Base-by-base conservation (phyloP, 768 basidiomycete genomes). In the Pleurotus tuber-regium region DNA sequence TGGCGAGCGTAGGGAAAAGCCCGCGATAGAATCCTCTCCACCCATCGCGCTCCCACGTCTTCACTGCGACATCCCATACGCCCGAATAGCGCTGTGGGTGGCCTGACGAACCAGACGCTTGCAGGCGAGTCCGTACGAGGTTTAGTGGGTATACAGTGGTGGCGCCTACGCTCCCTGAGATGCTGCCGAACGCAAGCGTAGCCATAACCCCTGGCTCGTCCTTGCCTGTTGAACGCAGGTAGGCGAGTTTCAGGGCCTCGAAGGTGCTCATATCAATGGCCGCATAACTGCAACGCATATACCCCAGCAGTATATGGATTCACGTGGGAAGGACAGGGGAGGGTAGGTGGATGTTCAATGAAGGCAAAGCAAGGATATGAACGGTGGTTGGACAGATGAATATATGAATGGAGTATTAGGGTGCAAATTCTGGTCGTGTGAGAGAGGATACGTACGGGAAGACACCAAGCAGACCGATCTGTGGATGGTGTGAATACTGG, bases 251-350 rank as follows among this genome's bases (percentile, higher is more conserved):
- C 51, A 99, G 82, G 2, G 92, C 92, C 71, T 98, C 96, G 54
- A 97, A 98, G 2, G 95, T 95, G 60, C 87, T 89, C 91, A 93
- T 96, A 68, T 99, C 96, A 56, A 98, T 99, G 4, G 96, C 96
- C 11, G 91, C 87, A 65, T 90, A 91, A 52, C 87, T 88, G 63
- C 43, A 50, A 53, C 30, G 39, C 26, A 19, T 21, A n/a, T n/a
- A n/a, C n/a, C n/a, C n/a, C n/a, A n/a, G n/a, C n/a, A n/a, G n/a
- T n/a, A n/a, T n/a, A 43, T 23, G 26, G 18, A 41, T 28, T n/a
- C 26, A 30, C 39, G 24, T 36, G 36, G 26, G 30, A 23, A 54
- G 33, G 29, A 18, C 40, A 14, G 1, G 16, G 19, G 9, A 31
- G 25, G 29, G 46, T 29, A 26, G 11, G 18, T 16, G 46, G 29